Evolutionary conservation across 148 eudicot genomes (phyloP).

Genomic region (Amaranthus hypochondriacus): DNA sequence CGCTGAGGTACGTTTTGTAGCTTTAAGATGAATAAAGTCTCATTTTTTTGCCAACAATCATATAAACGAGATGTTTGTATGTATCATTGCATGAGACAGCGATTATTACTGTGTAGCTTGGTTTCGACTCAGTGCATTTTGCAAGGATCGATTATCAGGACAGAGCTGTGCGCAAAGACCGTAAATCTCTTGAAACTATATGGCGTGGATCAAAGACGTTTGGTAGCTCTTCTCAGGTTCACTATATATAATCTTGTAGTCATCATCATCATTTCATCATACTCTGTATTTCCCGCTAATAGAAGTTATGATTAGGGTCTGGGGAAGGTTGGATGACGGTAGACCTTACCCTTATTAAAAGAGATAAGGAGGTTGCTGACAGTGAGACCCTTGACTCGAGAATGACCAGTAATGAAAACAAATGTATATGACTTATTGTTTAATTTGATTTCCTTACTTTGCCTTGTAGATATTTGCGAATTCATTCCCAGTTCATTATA

Average conservation of each 20-base stretch:
- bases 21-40: background rate
- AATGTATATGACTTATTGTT: background rate
- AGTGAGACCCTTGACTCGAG: too few relatives aligned
- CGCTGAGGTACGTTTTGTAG: conserved; percentile 49
- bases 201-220: conserved; percentile 91
- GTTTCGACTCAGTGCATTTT: conserved; percentile 90
- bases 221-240: conserved; percentile 84
- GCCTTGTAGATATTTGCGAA: conserved; percentile 66
- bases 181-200: conserved; percentile 81
- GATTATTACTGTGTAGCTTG: conserved; percentile 46
- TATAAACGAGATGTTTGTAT: background rate
- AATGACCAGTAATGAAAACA: too few relatives aligned
- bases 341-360: too few relatives aligned
- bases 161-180: conserved; percentile 48
- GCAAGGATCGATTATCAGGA: conserved; percentile 94
- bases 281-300: too few relatives aligned
- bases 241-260: too few relatives aligned
- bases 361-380: too few relatives aligned
- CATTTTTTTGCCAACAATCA: background rate
- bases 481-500: conserved; percentile 68
- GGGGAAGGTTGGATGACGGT: too few relatives aligned
- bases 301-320: too few relatives aligned
- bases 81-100: background rate
- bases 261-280: too few relatives aligned
- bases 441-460: background rate